Base-by-base conservation (phyloP, 805 yeast species). In the Kluyveromyces nonfermentans region DNA sequence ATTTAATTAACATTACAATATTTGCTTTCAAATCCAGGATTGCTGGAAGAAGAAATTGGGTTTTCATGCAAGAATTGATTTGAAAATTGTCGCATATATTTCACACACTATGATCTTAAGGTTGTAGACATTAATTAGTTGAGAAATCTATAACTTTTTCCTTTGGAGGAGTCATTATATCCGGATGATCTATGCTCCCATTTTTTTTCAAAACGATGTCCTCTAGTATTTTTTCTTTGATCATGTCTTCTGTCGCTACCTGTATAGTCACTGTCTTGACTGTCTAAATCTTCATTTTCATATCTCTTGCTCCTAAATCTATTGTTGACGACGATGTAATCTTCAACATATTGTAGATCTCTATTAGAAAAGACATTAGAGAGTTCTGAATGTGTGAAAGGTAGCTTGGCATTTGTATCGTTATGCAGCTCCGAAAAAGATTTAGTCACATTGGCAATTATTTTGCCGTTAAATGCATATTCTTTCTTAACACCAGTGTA, bases 401-500 rank as follows among this genome's bases (percentile, higher is more conserved):
- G 55, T 16, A 62, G 46, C 41, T 55, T 57, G 10, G 37, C 35
- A 4, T 47, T 47, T 14, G 59, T 51, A 10, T 62, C 59, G 16
- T 49, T 50, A 17, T 53, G 37, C 35, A 59, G 37, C 5, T 43
- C 32, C 33, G 63, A 62, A 42, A 50, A 60, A 16, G 62, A 31
- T 4, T 35, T 40, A 1, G 64, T 56, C 7, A 60, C 42, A 30
- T 54, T 54, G 4, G 54, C 52, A 21, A 54, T 43, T 6, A 59
- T 33, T 5, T 36, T 39, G 21, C 46, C 47, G 42, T 62, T 52
- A 33, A 71, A 52, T 19, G 60, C 58, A 45, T 66, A 63, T 43
- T 57, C 59, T 22, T 55, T 56, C 18, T 57, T 47, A 33, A 60
- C 54, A 15, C 69, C 57, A 50, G 65, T 64, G 48, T 65, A 57